Percentiles rank a stretch among this genome's conserved stretches.
Evolutionary conservation across 2,329 filamentous ascomycete species (phyloP).

Genomic region (Ophiostoma fasciatum): DNA sequence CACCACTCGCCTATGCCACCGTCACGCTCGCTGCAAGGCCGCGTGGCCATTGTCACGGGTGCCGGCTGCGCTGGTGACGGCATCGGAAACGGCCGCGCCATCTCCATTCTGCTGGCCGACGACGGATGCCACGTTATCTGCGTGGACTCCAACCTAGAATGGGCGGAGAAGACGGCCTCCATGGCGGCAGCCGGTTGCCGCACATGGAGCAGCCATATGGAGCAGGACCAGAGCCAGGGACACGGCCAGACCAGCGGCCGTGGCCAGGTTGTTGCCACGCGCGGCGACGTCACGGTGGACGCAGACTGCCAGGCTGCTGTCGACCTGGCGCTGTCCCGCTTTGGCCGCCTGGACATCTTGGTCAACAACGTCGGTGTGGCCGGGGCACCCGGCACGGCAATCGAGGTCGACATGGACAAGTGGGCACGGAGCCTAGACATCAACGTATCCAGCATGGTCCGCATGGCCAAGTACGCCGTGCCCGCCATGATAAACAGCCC

Average conservation of each 20-base stretch:
- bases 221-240: slow-evolving; percentile 13
- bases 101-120: slow-evolving; percentile 14
- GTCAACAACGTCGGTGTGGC: slow-evolving; percentile 50
- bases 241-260: slow-evolving; percentile 18
- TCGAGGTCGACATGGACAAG: slow-evolving; percentile 41
- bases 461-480: slow-evolving; percentile 46
- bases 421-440: slow-evolving; percentile 44
- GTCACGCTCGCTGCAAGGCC: slow-evolving; percentile 11
- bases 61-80: slow-evolving; percentile 11
- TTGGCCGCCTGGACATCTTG: slow-evolving; percentile 45
- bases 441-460: slow-evolving; percentile 51
- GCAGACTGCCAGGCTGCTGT: slow-evolving; percentile 32
- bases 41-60: slow-evolving; percentile 15
- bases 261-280: slow-evolving; percentile 25
- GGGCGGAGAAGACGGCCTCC: slow-evolving; percentile 11
- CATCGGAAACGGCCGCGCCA: slow-evolving; percentile 16
- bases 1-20: slow-evolving; percentile 3
- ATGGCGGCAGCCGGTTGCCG: slow-evolving; percentile 1
- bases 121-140: slow-evolving; percentile 14
- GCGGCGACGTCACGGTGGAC: slow-evolving; percentile 39
- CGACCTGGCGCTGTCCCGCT: slow-evolving; percentile 27
- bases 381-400: slow-evolving; percentile 42
- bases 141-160: slow-evolving; percentile 11
- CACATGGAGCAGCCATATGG: background rate
- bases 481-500: slow-evolving; percentile 45